phyloP scores from a whole-genome alignment of 176 grass and related monocot species.

The Luzula sylvatica region DNA sequence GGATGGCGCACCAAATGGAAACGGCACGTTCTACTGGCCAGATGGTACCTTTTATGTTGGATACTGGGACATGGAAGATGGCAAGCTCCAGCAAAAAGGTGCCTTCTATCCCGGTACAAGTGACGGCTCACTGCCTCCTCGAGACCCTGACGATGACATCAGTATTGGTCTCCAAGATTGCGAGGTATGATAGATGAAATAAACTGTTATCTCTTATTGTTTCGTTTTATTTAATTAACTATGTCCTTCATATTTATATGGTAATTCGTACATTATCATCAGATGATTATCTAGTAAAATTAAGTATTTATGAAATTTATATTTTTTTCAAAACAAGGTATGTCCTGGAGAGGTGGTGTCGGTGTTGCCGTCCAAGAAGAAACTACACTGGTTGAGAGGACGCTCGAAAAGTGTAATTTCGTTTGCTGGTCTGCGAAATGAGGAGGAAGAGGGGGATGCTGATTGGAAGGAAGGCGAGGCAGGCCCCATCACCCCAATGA shows the following conservation, averaged over 20 bases:
- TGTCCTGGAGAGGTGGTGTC: slow-evolving; percentile 49
- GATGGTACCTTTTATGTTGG: slow-evolving; percentile 69
- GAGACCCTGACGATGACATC: slow-evolving; percentile 49
- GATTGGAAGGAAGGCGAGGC: slow-evolving; percentile 17
- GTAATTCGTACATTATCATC: no score
- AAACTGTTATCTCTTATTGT: no score
- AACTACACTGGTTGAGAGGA: slow-evolving; percentile 39
- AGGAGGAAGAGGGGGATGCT: background rate
- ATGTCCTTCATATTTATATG: no score
- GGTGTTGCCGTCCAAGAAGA: slow-evolving; percentile 74
- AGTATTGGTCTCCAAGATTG: slow-evolving; percentile 35
- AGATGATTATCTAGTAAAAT: no score
- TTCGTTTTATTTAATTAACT: no score
- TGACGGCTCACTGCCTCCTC: slow-evolving; percentile 28
- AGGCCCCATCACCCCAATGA: slow-evolving; percentile 13
- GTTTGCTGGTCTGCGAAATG: slow-evolving; percentile 15
- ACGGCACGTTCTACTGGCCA: slow-evolving; percentile 73
- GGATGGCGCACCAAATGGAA: slow-evolving; percentile 51
- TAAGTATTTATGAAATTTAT: no score
- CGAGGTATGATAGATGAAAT: background rate
- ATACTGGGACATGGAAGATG: slow-evolving; percentile 40
- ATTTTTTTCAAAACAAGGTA: background rate
- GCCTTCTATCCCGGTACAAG: slow-evolving; percentile 64
- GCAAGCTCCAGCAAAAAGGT: slow-evolving; percentile 38
- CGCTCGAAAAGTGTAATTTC: slow-evolving; percentile 37